A percentile compares a stretch with the other conserved stretches of the same genome.
These are phyloP conservation scores for Sporopachydermia quercuum DNA, from an alignment of 805 yeast species.

Conservation along the genomic window DNA sequence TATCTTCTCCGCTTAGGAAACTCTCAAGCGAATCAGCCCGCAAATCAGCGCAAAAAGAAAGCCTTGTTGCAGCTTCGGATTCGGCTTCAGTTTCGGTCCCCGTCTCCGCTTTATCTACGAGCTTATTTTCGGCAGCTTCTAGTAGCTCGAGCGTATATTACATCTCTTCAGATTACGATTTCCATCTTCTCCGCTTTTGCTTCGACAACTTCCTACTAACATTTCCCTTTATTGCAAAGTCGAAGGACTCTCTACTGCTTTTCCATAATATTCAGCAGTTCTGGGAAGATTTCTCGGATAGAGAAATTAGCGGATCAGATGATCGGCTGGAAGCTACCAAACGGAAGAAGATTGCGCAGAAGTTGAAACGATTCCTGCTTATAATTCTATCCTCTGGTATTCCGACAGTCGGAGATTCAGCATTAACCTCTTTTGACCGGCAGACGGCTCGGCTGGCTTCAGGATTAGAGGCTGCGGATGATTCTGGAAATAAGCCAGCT, in stretches of 20 bases:
- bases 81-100: background rate
- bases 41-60: background rate
- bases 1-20: background rate
- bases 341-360: conserved; percentile 43
- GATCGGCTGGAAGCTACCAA: conserved; percentile 71
- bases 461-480: conserved; percentile 12
- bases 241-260: conserved; percentile 58
- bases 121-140: conserved; percentile 1
- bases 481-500: conserved; percentile 7
- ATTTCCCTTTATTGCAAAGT: conserved; percentile 56
- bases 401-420: conserved; percentile 38
- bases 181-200: conserved; percentile 59
- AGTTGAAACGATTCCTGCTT: conserved; percentile 46
- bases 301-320: conserved; percentile 55
- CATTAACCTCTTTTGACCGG: conserved; percentile 25
- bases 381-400: conserved; percentile 66
- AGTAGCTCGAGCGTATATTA: background rate
- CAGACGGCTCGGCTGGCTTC: conserved; percentile 7
- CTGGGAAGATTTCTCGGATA: conserved; percentile 60
- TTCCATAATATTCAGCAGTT: conserved; percentile 64
- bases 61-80: too few species aligned
- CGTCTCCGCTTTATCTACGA: background rate
- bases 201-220: conserved; percentile 46
- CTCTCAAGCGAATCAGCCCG: too few species aligned
- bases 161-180: conserved; percentile 20